These are phyloP conservation scores for Annulohypoxylon bovei DNA, from an alignment of 495 filamentous ascomycete genomes.

Conservation along the genomic window DNA sequence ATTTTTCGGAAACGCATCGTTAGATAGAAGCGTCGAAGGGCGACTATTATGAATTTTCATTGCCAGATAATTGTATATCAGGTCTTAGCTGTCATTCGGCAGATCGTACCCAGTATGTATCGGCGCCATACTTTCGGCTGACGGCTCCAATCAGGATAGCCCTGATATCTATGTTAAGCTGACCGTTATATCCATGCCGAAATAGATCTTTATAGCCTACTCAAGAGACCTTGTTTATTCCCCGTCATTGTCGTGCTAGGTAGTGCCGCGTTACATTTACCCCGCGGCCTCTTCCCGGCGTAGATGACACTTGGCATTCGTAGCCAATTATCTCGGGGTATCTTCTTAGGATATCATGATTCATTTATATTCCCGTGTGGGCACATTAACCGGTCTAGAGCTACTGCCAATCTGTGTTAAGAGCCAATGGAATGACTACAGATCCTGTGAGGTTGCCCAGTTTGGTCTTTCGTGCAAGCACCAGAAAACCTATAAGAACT, in stretches of 20 bases:
- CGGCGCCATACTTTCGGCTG: constrained; percentile 6
- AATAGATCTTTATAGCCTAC: not conserved
- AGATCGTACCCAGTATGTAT: not conserved
- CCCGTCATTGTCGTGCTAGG: not conserved
- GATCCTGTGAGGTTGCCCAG: not conserved
- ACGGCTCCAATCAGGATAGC: not conserved
- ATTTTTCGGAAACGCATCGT: too few relatives aligned
- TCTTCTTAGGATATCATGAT: not conserved
- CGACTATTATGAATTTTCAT: not conserved
- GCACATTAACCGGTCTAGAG: constrained; percentile 4
- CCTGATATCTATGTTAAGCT: not conserved
- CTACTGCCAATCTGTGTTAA: not conserved
- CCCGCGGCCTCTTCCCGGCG: constrained; percentile 19
- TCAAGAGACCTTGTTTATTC: not conserved
- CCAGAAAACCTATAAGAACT: not conserved
- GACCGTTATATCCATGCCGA: not conserved
- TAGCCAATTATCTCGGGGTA: constrained; percentile 3
- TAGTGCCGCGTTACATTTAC: constrained; percentile 28
- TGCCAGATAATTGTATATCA: not conserved
- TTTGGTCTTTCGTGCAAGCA: not conserved
- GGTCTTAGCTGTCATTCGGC: constrained; percentile 11
- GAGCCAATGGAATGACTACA: not conserved
- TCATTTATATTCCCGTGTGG: constrained; percentile 4
- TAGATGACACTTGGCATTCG: not conserved
- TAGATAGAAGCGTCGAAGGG: not conserved